Evolutionary conservation across 805 yeast genomes (phyloP).

Genomic region (Candida dajiaensis): DNA sequence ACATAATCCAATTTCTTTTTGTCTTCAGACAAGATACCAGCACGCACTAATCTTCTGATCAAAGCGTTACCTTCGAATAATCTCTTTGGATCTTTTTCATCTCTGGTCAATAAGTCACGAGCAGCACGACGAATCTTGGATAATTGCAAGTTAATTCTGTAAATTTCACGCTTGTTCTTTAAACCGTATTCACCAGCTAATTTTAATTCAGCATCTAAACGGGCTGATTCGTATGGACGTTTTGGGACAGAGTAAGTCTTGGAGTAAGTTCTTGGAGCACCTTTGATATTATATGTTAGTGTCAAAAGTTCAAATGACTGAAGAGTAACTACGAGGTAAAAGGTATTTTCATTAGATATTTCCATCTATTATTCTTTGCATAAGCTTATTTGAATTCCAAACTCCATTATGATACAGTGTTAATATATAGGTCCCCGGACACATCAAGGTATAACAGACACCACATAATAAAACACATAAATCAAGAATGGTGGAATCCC

Average conservation of each 20-base stretch:
- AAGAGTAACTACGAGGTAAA: background rate
- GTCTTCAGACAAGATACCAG: slow-evolving; percentile 98
- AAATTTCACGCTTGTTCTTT: slow-evolving; percentile 99
- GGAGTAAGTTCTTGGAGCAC: slow-evolving; percentile 99
- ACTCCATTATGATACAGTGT: background rate
- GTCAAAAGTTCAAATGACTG: background rate
- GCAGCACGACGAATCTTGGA: slow-evolving; percentile 99
- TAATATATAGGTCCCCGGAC: background rate
- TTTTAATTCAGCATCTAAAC: slow-evolving; percentile 98
- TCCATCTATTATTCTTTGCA: background rate
- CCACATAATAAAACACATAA: background rate
- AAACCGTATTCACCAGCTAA: slow-evolving; percentile 99
- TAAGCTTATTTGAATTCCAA: background rate
- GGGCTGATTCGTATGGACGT: slow-evolving; percentile 99
- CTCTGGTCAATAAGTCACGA: slow-evolving; percentile 99
- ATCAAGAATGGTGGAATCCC: slow-evolving; percentile 26
- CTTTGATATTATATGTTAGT: slow-evolving; percentile 37
- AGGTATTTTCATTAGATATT: background rate
- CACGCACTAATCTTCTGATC: slow-evolving; percentile 98
- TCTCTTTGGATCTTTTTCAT: slow-evolving; percentile 99
- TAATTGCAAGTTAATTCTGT: slow-evolving; percentile 99
- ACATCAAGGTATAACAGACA: slow-evolving; percentile 1
- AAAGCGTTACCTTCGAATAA: slow-evolving; percentile 99
- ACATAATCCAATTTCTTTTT: slow-evolving; percentile 99
- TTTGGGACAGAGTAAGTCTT: slow-evolving; percentile 99